These are phyloP conservation scores for Inga leiocalycina DNA, from an alignment of 306 rosid species.

Conservation along the genomic window DNA sequence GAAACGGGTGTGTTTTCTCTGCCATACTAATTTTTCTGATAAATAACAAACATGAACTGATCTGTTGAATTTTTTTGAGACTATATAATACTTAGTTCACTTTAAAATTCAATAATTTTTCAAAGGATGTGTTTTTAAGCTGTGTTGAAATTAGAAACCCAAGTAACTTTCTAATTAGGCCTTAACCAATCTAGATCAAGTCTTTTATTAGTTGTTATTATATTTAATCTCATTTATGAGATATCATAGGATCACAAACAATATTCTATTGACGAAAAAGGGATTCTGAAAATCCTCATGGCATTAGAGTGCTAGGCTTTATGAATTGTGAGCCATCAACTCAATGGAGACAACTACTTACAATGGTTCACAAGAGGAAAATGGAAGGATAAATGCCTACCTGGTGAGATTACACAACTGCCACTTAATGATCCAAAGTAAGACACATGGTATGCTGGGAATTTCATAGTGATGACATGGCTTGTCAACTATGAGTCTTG, in stretches of 20 bases:
- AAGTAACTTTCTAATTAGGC: background rate
- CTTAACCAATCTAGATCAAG: background rate
- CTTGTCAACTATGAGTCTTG: too few species aligned
- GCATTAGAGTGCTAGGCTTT: too few species aligned
- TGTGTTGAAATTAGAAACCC: background rate
- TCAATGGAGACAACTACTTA: too few species aligned
- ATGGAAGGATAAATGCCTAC: too few species aligned
- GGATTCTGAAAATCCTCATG: background rate
- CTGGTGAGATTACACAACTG: too few species aligned
- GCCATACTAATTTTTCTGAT: background rate
- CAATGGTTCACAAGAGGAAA: too few species aligned
- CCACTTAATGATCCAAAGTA: too few species aligned
- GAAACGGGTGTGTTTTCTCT: conserved; percentile 65
- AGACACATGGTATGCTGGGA: too few species aligned
- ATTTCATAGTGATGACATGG: too few species aligned
- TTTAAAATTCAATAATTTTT: background rate
- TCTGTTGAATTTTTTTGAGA: background rate
- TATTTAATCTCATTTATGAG: too few species aligned
- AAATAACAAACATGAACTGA: conserved; percentile 2
- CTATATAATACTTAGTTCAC: background rate
- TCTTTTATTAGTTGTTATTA: background rate
- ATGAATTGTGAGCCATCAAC: too few species aligned
- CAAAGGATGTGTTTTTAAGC: background rate
- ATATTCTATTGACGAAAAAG: background rate
- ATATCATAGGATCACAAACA: too few species aligned